Base-by-base conservation (phyloP, 23 red algal species). In the Cyanidioschyzon merolae region DNA sequence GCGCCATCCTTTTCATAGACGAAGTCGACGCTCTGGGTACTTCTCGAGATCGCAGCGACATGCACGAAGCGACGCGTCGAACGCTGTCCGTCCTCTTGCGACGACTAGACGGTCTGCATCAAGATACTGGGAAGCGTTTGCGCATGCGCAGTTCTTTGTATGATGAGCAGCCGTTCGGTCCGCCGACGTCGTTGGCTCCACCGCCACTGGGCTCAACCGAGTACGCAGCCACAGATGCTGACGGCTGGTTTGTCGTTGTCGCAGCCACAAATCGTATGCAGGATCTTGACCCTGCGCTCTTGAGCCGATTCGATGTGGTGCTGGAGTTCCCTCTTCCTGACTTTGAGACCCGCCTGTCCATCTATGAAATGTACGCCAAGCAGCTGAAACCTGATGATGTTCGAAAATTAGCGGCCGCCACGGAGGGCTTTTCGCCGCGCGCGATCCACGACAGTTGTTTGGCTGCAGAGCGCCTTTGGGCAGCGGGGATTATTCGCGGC, bases 211-310 rank as follows among this genome's bases (percentile, higher is more conserved):
- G 3, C 3, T 15, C 63, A 3, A 25, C 2, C 7, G n/a, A 27
- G 16, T 15, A 25, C 21, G 21, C 29, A 3, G 12, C 63, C 63
- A 27, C 7, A 27, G n/a, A 32, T 27, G 63, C 21, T 7, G 63
- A 71, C 29, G 63, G 16, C 63, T 71, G 63, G 63, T 71, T 71
- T 71, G 85, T 96, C 58, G 35, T 96, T 37, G 74, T 96, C 3
- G 92, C 92, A 27, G 92, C 92, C 15, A 96, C 92, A 25, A 96
- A 96, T 79, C 79, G 86, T 2, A 90, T 83, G n/a, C 76, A 90
- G 58, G 87, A 90, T 41, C 83, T 96, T 34, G 92, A 96, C 68
- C 29, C 76, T 3, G 92, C 92, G 58, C 76, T 96, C 1, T 76
- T 90, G 57, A 85, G 80, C 36, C 82, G 92, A 37, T 96, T 96